Base-by-base conservation (phyloP, 495 filamentous ascomycete genomes). In the Echria macrotheca region DNA sequence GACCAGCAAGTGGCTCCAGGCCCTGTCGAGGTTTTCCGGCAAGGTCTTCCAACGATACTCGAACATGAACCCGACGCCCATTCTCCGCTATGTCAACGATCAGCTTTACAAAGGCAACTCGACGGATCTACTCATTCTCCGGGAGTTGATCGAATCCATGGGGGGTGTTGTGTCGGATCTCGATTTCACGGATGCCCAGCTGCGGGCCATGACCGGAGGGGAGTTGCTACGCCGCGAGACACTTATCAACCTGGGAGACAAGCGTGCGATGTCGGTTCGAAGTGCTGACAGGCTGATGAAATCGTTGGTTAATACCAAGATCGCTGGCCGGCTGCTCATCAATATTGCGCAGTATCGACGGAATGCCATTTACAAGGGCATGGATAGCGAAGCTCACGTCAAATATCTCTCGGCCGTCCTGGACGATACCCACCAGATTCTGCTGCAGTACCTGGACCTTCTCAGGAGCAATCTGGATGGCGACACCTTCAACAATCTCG, bases 71-170 rank as follows among this genome's bases (percentile, higher is more conserved):
- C 79, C 89, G 1, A 78, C 81, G 3, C 94, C 94, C 0, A 75
- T 97, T 22, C 73, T 99, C 36, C 87, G 89, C 63, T 96, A 96
- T 57, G 85, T 99, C 32, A 83, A 85, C 24, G 75, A 84, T 50
- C 89, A 96, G 62, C 79, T 99, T 4, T 77, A 78, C 42, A 76
- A 75, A 12, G 89, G 89, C 49, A 89, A 87, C 54, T 84, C 85
- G 1, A 88, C 85, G 12, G 91, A 96, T 57, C 74, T 97, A 2
- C 84, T 95, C 43, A 83, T 99, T 44, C 64, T 99, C 35, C 84
- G 93, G 61, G 85, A 96, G 55, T 69, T 97, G 31, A 86, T 95
- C 38, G 82, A 77, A 24, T 87, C 86, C 3, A 96, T 97, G 94
- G 85, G 86, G 11, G 94, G 94, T 26, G 87, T 99, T 29, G 82